Evolutionary conservation across 345 rosid genomes (phyloP).

Genomic region (Eucalyptus regnans): DNA sequence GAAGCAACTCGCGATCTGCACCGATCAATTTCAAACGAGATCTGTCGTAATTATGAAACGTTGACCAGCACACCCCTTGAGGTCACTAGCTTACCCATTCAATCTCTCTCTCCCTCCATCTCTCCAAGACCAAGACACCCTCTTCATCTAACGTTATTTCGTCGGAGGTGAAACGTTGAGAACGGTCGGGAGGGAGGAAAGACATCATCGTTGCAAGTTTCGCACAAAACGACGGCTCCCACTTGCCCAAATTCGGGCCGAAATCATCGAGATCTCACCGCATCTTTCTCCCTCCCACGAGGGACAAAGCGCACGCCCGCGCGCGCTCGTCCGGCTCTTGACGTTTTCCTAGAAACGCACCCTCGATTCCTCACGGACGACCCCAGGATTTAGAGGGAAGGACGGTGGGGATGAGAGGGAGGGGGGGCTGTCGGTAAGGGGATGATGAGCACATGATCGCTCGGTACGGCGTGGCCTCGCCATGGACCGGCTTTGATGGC

Average conservation of each 20-base stretch:
- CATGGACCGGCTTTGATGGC: slow-evolving; percentile 9
- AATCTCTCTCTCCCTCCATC: not conserved
- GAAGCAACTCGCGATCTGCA: not conserved
- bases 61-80: not conserved
- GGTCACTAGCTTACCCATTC: not conserved
- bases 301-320: not conserved
- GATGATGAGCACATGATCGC: not conserved
- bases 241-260: not conserved
- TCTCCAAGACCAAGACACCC: not conserved
- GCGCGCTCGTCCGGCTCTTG: not conserved
- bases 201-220: not conserved
- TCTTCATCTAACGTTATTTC: not conserved
- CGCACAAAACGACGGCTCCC: not conserved
- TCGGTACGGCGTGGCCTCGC: not conserved
- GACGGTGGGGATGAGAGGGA: not conserved
- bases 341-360: not conserved
- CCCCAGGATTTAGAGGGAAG: not conserved
- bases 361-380: not conserved
- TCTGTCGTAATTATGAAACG: not conserved
- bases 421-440: not conserved
- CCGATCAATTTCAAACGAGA: not conserved
- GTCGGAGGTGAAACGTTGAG: not conserved
- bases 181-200: not conserved
- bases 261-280: not conserved
- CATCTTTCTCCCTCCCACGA: not conserved